A percentile compares a stretch with the other conserved stretches of the same genome.
Conservation (phyloP, 345 rosid genomes). For the Pugionium cornutum region DNA sequence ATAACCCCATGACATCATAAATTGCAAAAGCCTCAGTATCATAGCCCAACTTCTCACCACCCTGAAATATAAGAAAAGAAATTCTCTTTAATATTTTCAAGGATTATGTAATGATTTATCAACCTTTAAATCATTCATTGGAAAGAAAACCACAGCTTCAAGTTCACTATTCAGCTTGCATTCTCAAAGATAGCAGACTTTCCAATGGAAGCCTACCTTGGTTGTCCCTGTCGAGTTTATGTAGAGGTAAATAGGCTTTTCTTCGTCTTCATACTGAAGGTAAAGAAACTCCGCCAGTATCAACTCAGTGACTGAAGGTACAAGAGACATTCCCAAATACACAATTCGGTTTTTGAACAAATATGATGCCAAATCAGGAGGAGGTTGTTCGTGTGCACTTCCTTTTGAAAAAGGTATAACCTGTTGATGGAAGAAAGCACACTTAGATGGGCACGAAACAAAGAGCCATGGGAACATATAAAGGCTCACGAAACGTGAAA, state of each 20-base stretch:
- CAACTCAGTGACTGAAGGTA: slow-evolving; percentile 89
- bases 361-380: slow-evolving; percentile 89
- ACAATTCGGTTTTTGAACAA: slow-evolving; percentile 79
- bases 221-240: slow-evolving; percentile 94
- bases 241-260: slow-evolving; percentile 86
- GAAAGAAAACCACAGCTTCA: slow-evolving; percentile 8
- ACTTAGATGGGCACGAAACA: neutral
- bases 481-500: slow-evolving; percentile 14
- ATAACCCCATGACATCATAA: slow-evolving; percentile 86
- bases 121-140: neutral
- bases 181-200: slow-evolving; percentile 1
- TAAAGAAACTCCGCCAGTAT: slow-evolving; percentile 83
- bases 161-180: slow-evolving; percentile 4
- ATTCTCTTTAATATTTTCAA: slow-evolving; percentile 12
- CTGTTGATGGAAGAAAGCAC: slow-evolving; percentile 43
- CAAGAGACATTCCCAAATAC: slow-evolving; percentile 93
- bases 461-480: neutral
- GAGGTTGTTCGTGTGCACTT: slow-evolving; percentile 86
- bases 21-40: slow-evolving; percentile 92
- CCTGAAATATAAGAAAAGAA: slow-evolving; percentile 36
- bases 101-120: slow-evolving; percentile 4
- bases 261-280: slow-evolving; percentile 79
- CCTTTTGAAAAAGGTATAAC: slow-evolving; percentile 79
- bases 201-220: slow-evolving; percentile 52
- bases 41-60: slow-evolving; percentile 69